A percentile compares a stretch with the other conserved stretches of the same genome.
phyloP scores from a whole-genome alignment of 2,329 filamentous ascomycete genomes.

The Colletotrichum ledebouriae region DNA sequence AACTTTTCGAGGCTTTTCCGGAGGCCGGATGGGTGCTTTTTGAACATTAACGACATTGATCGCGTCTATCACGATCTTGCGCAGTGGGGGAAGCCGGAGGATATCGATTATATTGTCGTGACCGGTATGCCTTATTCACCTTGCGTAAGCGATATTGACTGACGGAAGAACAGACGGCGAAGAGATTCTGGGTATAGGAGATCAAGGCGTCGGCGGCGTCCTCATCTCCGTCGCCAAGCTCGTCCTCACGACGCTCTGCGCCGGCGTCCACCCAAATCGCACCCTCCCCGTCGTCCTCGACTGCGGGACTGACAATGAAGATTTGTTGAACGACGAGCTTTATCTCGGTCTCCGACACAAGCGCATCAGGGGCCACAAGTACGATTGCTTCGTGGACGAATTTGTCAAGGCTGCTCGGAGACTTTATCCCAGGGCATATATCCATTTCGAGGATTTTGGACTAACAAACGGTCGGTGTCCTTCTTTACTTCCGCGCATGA shows the following conservation, averaged over 20 bases:
- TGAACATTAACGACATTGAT: conserved; percentile 79
- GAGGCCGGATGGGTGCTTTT: conserved; percentile 82
- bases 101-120: conserved; percentile 90
- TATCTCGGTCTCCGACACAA: conserved; percentile 81
- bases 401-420: conserved; percentile 79
- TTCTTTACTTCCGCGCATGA: background rate
- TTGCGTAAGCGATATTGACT: conserved; percentile 38
- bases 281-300: conserved; percentile 87
- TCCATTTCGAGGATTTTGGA: conserved; percentile 93
- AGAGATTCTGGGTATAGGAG: conserved; percentile 88
- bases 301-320: conserved; percentile 86
- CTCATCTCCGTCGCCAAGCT: conserved; percentile 89
- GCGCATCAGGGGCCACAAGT: conserved; percentile 77
- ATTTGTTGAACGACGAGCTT: conserved; percentile 79
- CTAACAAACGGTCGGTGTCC: conserved; percentile 71
- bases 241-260: conserved; percentile 85
- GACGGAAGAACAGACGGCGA: conserved; percentile 61
- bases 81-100: conserved; percentile 77
- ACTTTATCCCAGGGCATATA: conserved; percentile 82
- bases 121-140: conserved; percentile 66
- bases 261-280: conserved; percentile 85
- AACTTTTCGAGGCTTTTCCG: conserved; percentile 86
- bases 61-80: conserved; percentile 75
- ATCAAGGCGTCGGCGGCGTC: conserved; percentile 88
- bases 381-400: conserved; percentile 81